Base-by-base conservation (phyloP, 257 asterid species). In the Nyctanthes arbortristis region DNA sequence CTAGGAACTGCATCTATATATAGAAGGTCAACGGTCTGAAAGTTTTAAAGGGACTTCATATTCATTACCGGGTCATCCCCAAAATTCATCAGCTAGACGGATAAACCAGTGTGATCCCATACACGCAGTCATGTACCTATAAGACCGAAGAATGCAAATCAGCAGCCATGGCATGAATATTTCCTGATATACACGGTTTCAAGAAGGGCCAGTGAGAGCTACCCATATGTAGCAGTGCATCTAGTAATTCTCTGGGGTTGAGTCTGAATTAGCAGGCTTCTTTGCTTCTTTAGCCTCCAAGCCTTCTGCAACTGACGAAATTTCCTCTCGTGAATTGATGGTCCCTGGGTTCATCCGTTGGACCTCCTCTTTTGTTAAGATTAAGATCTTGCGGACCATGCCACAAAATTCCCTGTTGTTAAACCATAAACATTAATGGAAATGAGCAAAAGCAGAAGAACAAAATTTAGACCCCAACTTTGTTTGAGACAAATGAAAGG, bases 301-400 rank as follows among this genome's bases (percentile, higher is more conserved):
- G 40, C 93, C 93, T 80, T 81, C 90, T 28, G 88, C 91, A 13
- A 82, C 81, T 2, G 87, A 81, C 13, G 92, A 85, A 66, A 67
- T 84, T 68, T 91, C 96, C 71, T 91, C 97, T 2, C 83, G 91
- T 13, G 89, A 78, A 69, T 65, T 82, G 34, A 87, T 80, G 35
- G 93, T 85, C 71, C 95, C 88, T 3, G 96, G 96, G 73, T 78
- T 87, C 98, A 92, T 88, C 52, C 84, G 79, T 66, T 88, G 96
- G 29, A 87, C 92, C 81, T 90, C 99, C 65, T 91, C 97, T 75
- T 89, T 90, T 4, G 96, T 87, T 25, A 87, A 88, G 75, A 93
- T 89, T 69, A 76, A 82, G 73, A 93, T 87, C 83, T 93, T 93
- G 68, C 85, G 92, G 54, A 84, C 98, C 97, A 93, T 93, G 54